A percentile compares a stretch with the other conserved stretches of the same genome.
phyloP scores from a whole-genome alignment of 2,329 filamentous ascomycete species.

The Talaromyces albobiverticillius region DNA sequence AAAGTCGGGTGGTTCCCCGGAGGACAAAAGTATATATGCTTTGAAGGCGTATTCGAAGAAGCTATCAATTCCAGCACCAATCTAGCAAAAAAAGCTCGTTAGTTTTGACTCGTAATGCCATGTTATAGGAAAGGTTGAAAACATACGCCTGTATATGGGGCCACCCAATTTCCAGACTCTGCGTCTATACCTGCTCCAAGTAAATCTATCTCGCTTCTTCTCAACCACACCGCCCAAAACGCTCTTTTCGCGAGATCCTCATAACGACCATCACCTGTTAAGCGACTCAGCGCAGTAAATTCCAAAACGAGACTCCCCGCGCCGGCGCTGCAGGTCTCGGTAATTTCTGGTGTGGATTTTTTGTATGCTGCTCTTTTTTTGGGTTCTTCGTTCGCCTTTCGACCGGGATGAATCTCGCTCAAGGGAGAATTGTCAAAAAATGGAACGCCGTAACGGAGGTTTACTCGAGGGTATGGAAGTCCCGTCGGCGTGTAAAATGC shows the following conservation, averaged over 20 bases:
- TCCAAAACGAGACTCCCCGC: conserved; percentile 94
- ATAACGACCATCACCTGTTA: conserved; percentile 84
- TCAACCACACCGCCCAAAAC: conserved; percentile 95
- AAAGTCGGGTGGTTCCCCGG: conserved; percentile 49
- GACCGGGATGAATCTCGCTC: conserved; percentile 53
- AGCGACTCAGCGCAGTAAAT: conserved; percentile 82
- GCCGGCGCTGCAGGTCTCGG: conserved; percentile 93
- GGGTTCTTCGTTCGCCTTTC: conserved; percentile 31
- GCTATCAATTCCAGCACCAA: conserved; percentile 94
- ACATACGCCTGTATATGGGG: conserved; percentile 70
- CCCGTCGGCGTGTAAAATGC: conserved; percentile 90
- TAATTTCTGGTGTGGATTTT: conserved; percentile 65
- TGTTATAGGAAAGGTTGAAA: not conserved
- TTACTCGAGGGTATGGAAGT: conserved; percentile 91
- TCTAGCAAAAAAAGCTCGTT: conserved; percentile 44
- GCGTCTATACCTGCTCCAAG: conserved; percentile 91
- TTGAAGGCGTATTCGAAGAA: conserved; percentile 99
- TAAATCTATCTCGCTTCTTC: conserved; percentile 78
- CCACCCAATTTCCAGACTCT: conserved; percentile 85
- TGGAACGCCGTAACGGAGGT: conserved; percentile 83
- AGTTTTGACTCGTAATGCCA: not conserved
- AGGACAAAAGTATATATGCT: conserved; percentile 84
- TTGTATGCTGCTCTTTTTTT: conserved; percentile 39
- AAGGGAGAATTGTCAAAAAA: conserved; percentile 87
- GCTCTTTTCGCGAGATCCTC: conserved; percentile 86